Evolutionary conservation across 1,284 basidiomycete genomes (phyloP).

Genomic region (Ganoderma resinaceum): DNA sequence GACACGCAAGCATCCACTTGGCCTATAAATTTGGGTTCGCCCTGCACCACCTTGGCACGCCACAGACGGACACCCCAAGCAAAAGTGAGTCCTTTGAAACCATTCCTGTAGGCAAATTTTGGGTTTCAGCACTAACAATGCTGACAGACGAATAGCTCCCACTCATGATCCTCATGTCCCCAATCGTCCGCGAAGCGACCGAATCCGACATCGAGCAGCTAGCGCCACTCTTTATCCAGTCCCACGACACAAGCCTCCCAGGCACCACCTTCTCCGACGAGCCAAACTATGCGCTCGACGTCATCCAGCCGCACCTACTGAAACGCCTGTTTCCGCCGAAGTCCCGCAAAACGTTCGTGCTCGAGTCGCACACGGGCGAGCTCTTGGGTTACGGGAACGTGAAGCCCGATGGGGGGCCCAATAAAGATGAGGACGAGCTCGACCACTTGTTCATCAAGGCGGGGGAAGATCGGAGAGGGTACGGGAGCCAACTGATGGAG

Average conservation of each 20-base stretch:
- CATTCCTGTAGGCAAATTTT: not conserved
- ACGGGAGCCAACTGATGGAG: conserved; percentile 26
- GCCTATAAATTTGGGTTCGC: not conserved
- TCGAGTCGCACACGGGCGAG: conserved; percentile 23
- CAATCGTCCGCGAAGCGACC: conserved; percentile 21
- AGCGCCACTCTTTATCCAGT: conserved; percentile 23
- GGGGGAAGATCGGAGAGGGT: conserved; percentile 20
- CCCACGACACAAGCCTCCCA: conserved; percentile 25
- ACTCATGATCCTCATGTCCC: conserved; percentile 18
- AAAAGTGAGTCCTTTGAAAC: not conserved
- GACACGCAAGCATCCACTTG: conserved; percentile 3
- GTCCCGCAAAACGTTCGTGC: conserved; percentile 20
- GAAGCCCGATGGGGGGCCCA: conserved; percentile 15
- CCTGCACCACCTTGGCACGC: not conserved
- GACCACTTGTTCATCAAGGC: conserved; percentile 29
- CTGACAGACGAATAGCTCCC: not conserved
- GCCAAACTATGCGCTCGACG: conserved; percentile 14
- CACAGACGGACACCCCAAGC: not conserved
- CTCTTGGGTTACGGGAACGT: conserved; percentile 24
- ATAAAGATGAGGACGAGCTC: conserved; percentile 19
- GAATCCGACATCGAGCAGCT: conserved; percentile 22
- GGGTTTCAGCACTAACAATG: not conserved
- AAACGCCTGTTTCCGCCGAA: conserved; percentile 26
- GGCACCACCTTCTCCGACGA: conserved; percentile 23
- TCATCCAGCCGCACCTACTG: conserved; percentile 4